Evolutionary conservation across 352 stramenopile species (phyloP), one percentile per base, ranked within the genome.

Genomic region (Globisporangium perplexum): DNA sequence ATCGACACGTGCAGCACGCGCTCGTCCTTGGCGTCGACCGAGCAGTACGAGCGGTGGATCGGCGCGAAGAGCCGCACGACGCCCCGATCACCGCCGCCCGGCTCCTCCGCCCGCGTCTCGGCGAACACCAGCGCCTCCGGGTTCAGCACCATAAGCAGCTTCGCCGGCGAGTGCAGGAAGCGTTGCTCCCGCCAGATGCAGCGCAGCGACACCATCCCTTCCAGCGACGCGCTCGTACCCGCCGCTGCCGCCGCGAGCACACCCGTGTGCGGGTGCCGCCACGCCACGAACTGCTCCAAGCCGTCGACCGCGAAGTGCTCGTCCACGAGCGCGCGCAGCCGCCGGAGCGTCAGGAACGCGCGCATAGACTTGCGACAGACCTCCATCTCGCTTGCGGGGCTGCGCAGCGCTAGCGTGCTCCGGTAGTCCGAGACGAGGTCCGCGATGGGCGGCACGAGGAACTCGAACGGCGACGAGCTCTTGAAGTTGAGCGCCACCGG

Each of bases 151-250:
- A 91, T 77, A 23, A 84, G 52, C 8, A 91, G 48, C 47, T 61
- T 74, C 4, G 77, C 76, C 1, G 81, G 76, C 12, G 73, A 74
- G 20, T 81, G 63, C 45, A 89, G 31, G 50, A 91, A 91, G 6
- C 81, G 78, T 50, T 91, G 81, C 48, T 91, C 81, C n/a, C 81
- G 72, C 66, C 79, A 91, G 22, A 84, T 74, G 53, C 81, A 91
- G 33, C 66, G 71, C 4, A 91, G 64, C 22, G 69, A 75, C 3
- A 89, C 81, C 77, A 91, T 88, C 12, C 81, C 81, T 24, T 85
- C 69, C 20, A 91, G 50, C 24, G 69, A 53, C 2, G 58, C 67
- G 33, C 63, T 57, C 22, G 24, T n/a, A n/a, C n/a, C n/a, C 5
- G 23, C 18, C 23, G 26, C 46, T 3, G 53, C 7, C 0, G 67